phyloP scores from a whole-genome alignment of 352 stramenopile species.

The Halophytophthora batemanensis region DNA sequence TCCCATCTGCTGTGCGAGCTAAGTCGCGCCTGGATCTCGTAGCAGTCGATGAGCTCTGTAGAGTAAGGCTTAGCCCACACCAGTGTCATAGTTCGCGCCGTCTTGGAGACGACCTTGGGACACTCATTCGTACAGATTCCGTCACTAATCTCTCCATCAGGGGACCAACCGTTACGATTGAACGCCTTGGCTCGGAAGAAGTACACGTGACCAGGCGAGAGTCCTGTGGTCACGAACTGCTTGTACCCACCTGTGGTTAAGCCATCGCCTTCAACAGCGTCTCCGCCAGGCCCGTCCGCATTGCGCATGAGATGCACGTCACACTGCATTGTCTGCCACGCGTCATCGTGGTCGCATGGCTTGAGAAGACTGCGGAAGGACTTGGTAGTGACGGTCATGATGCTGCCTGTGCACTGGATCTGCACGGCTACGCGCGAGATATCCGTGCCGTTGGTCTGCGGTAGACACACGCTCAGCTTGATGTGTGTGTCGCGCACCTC shows the following conservation, averaged over 20 bases:
- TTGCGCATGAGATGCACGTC: constrained; percentile 24
- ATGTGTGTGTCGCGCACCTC: constrained; percentile 40
- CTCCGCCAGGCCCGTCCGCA: neutral
- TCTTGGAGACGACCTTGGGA: constrained; percentile 33
- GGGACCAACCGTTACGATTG: constrained; percentile 51
- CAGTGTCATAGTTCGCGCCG: constrained; percentile 29
- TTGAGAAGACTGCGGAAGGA: constrained; percentile 35
- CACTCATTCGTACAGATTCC: constrained; percentile 55
- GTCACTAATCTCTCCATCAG: constrained; percentile 42
- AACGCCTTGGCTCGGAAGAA: constrained; percentile 43
- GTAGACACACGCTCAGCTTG: constrained; percentile 34
- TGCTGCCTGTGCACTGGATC: constrained; percentile 32
- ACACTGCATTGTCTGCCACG: constrained; percentile 32
- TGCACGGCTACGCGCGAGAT: constrained; percentile 37
- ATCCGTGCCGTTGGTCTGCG: constrained; percentile 34
- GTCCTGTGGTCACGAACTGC: constrained; percentile 27
- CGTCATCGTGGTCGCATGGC: constrained; percentile 27
- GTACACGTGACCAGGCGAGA: constrained; percentile 45
- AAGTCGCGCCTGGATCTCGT: constrained; percentile 36
- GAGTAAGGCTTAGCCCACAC: constrained; percentile 55
- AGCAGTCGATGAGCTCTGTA: constrained; percentile 40
- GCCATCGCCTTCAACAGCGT: no score
- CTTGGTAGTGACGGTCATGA: constrained; percentile 11
- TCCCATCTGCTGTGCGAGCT: constrained; percentile 42
- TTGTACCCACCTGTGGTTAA: constrained; percentile 14